Evolutionary conservation across 176 grass and related monocot species (phyloP).

Genomic region (Aechmea fasciata): DNA sequence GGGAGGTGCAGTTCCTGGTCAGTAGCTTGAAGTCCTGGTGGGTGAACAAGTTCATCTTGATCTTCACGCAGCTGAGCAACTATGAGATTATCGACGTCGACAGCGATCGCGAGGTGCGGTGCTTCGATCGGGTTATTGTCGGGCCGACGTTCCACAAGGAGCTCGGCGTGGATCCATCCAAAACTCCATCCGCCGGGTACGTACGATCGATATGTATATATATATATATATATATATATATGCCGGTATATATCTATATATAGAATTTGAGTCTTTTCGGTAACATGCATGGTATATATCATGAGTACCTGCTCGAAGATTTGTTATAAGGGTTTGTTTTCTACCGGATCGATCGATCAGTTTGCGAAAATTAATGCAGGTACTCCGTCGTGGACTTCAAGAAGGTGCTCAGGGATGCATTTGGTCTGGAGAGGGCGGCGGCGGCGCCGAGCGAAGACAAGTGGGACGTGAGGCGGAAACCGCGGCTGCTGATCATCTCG

Average conservation of each 20-base stretch:
- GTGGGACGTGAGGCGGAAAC: conserved; percentile 25
- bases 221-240: no score
- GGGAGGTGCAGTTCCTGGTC: conserved; percentile 67
- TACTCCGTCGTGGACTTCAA: conserved; percentile 61
- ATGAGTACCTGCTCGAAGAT: conserved; percentile 26
- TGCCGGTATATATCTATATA: no score
- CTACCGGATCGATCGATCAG: conserved; percentile 30
- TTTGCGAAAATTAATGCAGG: not conserved
- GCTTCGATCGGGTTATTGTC: conserved; percentile 47
- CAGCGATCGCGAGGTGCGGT: conserved; percentile 65
- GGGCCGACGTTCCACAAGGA: conserved; percentile 65
- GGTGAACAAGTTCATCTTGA: conserved; percentile 54
- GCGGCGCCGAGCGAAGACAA: conserved; percentile 30
- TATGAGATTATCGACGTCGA: conserved; percentile 66
- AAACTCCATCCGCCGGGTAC: conserved; percentile 20
- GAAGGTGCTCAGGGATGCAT: conserved; percentile 47
- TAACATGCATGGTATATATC: conserved; percentile 11
- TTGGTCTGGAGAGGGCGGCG: conserved; percentile 48
- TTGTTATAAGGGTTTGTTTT: conserved; percentile 23
- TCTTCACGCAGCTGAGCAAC: conserved; percentile 56
- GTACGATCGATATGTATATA: no score
- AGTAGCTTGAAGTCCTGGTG: conserved; percentile 62
- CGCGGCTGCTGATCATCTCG: conserved; percentile 51
- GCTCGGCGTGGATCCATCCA: conserved; percentile 49
- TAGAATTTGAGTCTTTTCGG: no score